Evolutionary conservation across 164 flowering plant species (phyloP), one percentile per base, ranked within the genome.

Genomic region (Taxillus chinensis): DNA sequence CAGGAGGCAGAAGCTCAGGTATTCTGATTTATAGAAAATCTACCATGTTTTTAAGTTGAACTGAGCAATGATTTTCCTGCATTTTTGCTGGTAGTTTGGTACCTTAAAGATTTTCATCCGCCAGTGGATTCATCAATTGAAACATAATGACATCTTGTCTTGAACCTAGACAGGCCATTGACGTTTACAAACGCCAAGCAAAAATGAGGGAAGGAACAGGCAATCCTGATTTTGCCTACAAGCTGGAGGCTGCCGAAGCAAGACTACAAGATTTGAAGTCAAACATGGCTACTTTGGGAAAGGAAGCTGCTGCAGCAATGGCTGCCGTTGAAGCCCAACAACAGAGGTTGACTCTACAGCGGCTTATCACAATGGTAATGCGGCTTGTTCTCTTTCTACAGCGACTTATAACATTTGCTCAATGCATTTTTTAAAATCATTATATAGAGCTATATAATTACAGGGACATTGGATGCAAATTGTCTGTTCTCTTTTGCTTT

Each of bases 241-340:
- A 86, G 75, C 75, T 88, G 61, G 97, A 93, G 76, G 77, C 87
- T 67, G 84, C 92, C 4, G 97, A 93, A 76, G 57, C 77, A 43
- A 87, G 84, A 75, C 87, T 90, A 67, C 88, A 81, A 17, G 97
- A 93, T 50, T 80, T 93, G 50, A 90, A 86, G 71, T 83, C 89
- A 54, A 88, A 86, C 74, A 77, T 83, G 82, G 78, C 78, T 64
- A 75, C 70, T 57, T 73, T 90, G 74, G 96, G 97, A 56, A 92
- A 88, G 78, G 98, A 92, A 80, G 98, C 98, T 70, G 75, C 82
- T 11, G 84, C 97, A 38, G 89, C 98, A 60, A 90, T 92, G 97
- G 78, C 92, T 70, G 92, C 96, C 70, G 97, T 92, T 49, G 98
- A 92, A 80, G 86, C 83, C 57, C 98, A 92, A 74, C 98, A 92